Base-by-base conservation (phyloP, 306 rosid species). In the Malus sylvestris region DNA sequence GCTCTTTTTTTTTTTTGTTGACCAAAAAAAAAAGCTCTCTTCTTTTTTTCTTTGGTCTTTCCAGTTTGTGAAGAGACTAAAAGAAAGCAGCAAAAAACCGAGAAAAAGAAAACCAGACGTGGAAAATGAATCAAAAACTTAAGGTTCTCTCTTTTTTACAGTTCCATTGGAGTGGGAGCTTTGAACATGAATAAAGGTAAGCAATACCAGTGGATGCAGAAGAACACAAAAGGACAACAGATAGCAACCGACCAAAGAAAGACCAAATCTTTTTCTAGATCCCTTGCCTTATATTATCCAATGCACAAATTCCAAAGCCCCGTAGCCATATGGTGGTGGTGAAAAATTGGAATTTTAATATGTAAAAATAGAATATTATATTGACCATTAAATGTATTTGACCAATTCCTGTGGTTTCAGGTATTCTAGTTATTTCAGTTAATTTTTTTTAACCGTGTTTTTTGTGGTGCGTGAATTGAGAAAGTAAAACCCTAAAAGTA, bases 351-450 rank as follows among this genome's bases (percentile, higher is more conserved):
- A 62, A 33, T 59, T 29, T 11, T 57, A 14, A 2, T 46, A 23
- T 69, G 76, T 69, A 33, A 38, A 70, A 75, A n/a, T 25, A 69
- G 27, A 51, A 22, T 33, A 15, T 72, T 57, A 25, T 52, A 25
- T 44, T 44, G 14, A 71, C n/a, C 49, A 13, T 70, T 42, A 19
- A 45, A n/a, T 60, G 22, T 51, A 29, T 73, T 63, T 27, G 68
- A 63, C 44, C 45, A 64, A 70, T 80, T 84, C 78, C 68, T 76
- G 78, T 81, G 82, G 80, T 83, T 80, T 81, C 81, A 82, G 87
- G 83, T 83, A 73, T 87, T 87, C 57, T 92, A 78, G 94, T 89
- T 91, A 81, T 81, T 77, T 70, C 87, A 82, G 92, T 89, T 91
- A 73, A 22, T 52, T 64, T 27, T 25, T 83, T 66, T 74, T 35